Evolutionary conservation across 306 rosid species (phyloP).

Genomic region (Prunus persica): Prunus_persica_NCBIv2 NC_034010.1:14860501-14861000

Average conservation of each 20-base stretch:
- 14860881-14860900: slow-evolving; percentile 28
- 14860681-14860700: slow-evolving; percentile 10
- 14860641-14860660: slow-evolving; percentile 50
- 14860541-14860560: slow-evolving; percentile 12
- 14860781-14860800: slow-evolving; percentile 29
- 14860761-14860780: slow-evolving; percentile 38
- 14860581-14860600: slow-evolving; percentile 33
- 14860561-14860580: slow-evolving; percentile 27
- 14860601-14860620: slow-evolving; percentile 39
- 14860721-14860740: slow-evolving; percentile 32
- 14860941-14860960: slow-evolving; percentile 87
- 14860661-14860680: slow-evolving; percentile 42
- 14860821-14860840: slow-evolving; percentile 41
- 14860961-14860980: slow-evolving; percentile 80
- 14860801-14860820: slow-evolving; percentile 31
- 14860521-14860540: not conserved
- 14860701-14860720: slow-evolving; percentile 45
- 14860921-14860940: slow-evolving; percentile 78
- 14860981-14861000: slow-evolving; percentile 96
- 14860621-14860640: slow-evolving; percentile 53
- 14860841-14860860: slow-evolving; percentile 39
- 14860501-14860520: not conserved
- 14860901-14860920: slow-evolving; percentile 31
- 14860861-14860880: slow-evolving; percentile 37
- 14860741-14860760: slow-evolving; percentile 22